Evolutionary conservation across 1,139 yeast species (phyloP).

Genomic region (Oligophagozyma castellii): DNA sequence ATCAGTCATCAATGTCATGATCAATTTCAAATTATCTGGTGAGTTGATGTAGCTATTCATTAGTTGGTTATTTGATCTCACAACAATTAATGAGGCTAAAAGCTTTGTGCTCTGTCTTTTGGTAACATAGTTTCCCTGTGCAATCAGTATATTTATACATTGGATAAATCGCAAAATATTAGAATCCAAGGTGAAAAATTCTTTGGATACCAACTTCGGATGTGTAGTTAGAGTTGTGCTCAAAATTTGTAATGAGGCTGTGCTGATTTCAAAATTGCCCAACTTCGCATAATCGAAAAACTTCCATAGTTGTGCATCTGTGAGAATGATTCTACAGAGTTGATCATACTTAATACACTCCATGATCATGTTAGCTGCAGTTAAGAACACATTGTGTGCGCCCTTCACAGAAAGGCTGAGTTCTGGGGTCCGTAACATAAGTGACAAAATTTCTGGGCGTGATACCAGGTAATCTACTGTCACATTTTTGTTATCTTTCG

Average conservation of each 20-base stretch:
- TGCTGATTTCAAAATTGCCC: slow-evolving; percentile 76
- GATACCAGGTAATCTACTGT: slow-evolving; percentile 72
- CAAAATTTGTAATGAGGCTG: slow-evolving; percentile 74
- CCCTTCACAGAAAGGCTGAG: slow-evolving; percentile 25
- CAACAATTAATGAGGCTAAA: slow-evolving; percentile 61
- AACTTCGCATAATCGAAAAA: slow-evolving; percentile 66
- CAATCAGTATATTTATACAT: slow-evolving; percentile 53
- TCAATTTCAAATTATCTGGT: slow-evolving; percentile 66
- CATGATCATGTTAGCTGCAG: slow-evolving; percentile 67
- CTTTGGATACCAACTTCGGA: slow-evolving; percentile 46
- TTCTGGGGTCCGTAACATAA: slow-evolving; percentile 60
- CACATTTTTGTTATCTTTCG: slow-evolving; percentile 63
- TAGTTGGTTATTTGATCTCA: slow-evolving; percentile 55
- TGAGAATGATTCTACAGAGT: slow-evolving; percentile 45
- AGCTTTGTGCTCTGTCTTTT: slow-evolving; percentile 81
- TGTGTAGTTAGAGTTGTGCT: slow-evolving; percentile 59
- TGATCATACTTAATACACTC: slow-evolving; percentile 77
- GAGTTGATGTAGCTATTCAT: slow-evolving; percentile 71
- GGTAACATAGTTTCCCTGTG: slow-evolving; percentile 74
- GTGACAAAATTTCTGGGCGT: slow-evolving; percentile 49
- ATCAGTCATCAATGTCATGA: slow-evolving; percentile 79
- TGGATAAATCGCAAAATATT: slow-evolving; percentile 44
- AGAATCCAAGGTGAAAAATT: slow-evolving; percentile 39
- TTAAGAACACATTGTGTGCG: slow-evolving; percentile 47
- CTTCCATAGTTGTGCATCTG: slow-evolving; percentile 58